These are phyloP conservation scores for Tetrahymena thermophila DNA, from an alignment of 73 alveolate genomes.

Conservation along the genomic window DNA sequence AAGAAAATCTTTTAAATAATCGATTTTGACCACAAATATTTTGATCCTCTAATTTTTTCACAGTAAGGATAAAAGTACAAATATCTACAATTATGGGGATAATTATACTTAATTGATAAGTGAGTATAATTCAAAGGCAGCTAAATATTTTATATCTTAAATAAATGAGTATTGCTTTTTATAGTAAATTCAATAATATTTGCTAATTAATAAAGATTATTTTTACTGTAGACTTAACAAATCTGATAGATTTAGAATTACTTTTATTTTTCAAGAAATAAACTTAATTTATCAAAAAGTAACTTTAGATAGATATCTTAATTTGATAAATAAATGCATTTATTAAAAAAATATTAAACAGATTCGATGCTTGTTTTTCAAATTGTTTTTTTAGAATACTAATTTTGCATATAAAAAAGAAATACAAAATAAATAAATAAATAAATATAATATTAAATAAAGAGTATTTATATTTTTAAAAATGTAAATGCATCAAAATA, in stretches of 20 bases:
- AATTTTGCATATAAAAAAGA: too few species aligned
- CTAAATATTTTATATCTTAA: background rate
- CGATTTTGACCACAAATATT: background rate
- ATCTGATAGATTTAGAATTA: background rate
- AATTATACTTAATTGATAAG: background rate
- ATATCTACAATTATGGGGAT: background rate
- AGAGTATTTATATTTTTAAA: too few species aligned
- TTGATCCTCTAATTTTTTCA: background rate
- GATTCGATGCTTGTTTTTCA: background rate
- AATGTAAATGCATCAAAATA: too few species aligned
- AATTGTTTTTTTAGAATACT: too few species aligned
- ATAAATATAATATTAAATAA: too few species aligned
- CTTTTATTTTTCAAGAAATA: too few species aligned
- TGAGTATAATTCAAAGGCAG: background rate
- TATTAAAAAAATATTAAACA: too few species aligned
- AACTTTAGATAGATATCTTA: background rate
- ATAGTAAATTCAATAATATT: background rate
- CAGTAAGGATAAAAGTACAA: background rate
- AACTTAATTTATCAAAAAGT: background rate
- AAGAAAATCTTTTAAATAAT: background rate
- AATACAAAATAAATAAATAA: too few species aligned
- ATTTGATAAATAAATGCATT: background rate
- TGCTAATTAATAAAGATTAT: too few species aligned
- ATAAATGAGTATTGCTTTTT: background rate
- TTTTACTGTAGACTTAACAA: background rate